Evolutionary conservation across 768 basidiomycete species (phyloP).

Genomic region (Neoboletus subvelutipes): DNA sequence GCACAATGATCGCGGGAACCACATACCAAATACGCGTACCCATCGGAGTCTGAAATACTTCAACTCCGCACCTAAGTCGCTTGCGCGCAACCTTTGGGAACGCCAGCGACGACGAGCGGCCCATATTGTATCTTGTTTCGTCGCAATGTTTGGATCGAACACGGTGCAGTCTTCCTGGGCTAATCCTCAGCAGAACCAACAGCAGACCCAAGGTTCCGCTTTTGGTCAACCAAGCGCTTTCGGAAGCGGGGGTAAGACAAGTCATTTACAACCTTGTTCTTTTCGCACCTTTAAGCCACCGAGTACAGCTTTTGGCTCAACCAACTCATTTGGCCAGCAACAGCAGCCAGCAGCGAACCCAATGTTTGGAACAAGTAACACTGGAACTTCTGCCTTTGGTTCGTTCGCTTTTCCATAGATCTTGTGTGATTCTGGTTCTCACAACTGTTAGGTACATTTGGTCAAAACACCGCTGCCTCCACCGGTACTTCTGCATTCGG

Average conservation of each 20-base stretch:
- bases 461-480: constrained; percentile 38
- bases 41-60: constrained; percentile 17
- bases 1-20: constrained; percentile 23
- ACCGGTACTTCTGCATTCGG: constrained; percentile 53
- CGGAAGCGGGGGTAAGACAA: constrained; percentile 48
- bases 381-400: constrained; percentile 40
- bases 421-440: constrained; percentile 3
- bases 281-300: constrained; percentile 25
- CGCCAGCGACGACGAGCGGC: constrained; percentile 27
- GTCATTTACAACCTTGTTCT: constrained; percentile 29
- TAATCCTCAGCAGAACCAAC: constrained; percentile 64
- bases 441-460: constrained; percentile 39
- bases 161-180: constrained; percentile 63
- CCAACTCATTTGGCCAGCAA: constrained; percentile 62
- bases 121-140: constrained; percentile 12
- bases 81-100: constrained; percentile 10
- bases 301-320: constrained; percentile 52
- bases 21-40: constrained; percentile 19
- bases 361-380: constrained; percentile 56
- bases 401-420: constrained; percentile 9
- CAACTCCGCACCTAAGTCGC: constrained; percentile 22
- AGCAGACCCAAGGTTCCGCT: constrained; percentile 49
- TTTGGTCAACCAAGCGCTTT: constrained; percentile 74
- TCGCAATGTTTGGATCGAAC: constrained; percentile 60
- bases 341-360: constrained; percentile 71